Percentiles rank a stretch among this genome's conserved stretches.
These are phyloP conservation scores for Helicocarpus griseus DNA, from an alignment of 2,329 filamentous ascomycete genomes.

Conservation along the genomic window DNA sequence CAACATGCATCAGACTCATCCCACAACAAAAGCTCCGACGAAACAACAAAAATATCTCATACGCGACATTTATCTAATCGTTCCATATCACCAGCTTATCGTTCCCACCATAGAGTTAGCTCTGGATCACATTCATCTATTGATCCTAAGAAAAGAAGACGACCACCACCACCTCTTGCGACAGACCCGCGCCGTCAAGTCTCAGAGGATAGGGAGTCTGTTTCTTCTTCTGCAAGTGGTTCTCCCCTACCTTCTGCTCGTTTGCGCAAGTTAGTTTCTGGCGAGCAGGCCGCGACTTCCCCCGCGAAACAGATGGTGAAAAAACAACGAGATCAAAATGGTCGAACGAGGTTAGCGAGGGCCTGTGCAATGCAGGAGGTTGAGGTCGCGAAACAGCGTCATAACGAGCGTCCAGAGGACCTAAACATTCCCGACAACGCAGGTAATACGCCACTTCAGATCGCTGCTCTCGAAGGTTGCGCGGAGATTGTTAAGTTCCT, in stretches of 20 bases:
- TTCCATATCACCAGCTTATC: slow-evolving; percentile 27
- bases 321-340: slow-evolving; percentile 84
- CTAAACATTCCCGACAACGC: slow-evolving; percentile 86
- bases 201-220: slow-evolving; percentile 37
- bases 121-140: slow-evolving; percentile 21
- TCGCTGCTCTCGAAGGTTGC: slow-evolving; percentile 79
- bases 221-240: slow-evolving; percentile 35
- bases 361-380: slow-evolving; percentile 81
- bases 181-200: slow-evolving; percentile 33
- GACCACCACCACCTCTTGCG: slow-evolving; percentile 29
- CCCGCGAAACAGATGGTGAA: slow-evolving; percentile 64
- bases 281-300: slow-evolving; percentile 44
- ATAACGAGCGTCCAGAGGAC: slow-evolving; percentile 74
- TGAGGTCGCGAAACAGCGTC: slow-evolving; percentile 63
- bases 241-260: slow-evolving; percentile 34
- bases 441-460: slow-evolving; percentile 91
- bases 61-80: slow-evolving; percentile 24
- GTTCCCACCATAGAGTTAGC: slow-evolving; percentile 27
- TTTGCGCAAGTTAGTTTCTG: slow-evolving; percentile 32
- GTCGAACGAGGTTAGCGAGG: slow-evolving; percentile 80
- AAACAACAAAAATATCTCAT: slow-evolving; percentile 19
- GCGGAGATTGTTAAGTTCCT: slow-evolving; percentile 80
- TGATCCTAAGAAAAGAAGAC: slow-evolving; percentile 21
- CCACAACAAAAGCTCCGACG: slow-evolving; percentile 16
- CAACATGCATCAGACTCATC: slow-evolving; percentile 10